Evolutionary conservation across 345 rosid species (phyloP).

Genomic region (Salix caprea): DNA sequence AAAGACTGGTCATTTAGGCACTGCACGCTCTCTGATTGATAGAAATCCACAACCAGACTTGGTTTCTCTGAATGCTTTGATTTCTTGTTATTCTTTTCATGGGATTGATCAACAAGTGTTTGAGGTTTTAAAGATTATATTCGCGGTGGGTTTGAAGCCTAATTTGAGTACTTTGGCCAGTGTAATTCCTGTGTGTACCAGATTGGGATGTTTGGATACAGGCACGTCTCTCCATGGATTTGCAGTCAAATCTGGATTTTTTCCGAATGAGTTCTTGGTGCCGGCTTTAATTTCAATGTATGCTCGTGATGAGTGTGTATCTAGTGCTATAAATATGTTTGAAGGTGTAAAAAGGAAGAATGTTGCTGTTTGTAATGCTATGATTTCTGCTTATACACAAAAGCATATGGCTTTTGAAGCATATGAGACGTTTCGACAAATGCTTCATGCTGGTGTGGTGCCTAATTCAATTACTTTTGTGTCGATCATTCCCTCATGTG

Average conservation of each 20-base stretch:
- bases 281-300: constrained; percentile 50
- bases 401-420: constrained; percentile 35
- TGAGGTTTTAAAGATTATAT: constrained; percentile 8
- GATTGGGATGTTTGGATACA: constrained; percentile 13
- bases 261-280: constrained; percentile 23
- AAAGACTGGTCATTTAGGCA: constrained; percentile 5
- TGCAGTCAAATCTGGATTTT: constrained; percentile 19
- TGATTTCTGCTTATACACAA: constrained; percentile 24
- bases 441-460: constrained; percentile 23
- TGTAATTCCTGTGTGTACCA: constrained; percentile 17
- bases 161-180: constrained; percentile 24
- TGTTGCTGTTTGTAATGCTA: constrained; percentile 12
- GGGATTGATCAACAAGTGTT: constrained; percentile 6
- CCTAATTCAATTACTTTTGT: constrained; percentile 43
- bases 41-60: constrained; percentile 26
- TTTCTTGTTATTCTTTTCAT: constrained; percentile 25
- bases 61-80: constrained; percentile 26
- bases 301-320: constrained; percentile 27
- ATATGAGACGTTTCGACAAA: constrained; percentile 29
- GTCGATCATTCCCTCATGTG: constrained; percentile 39
- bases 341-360: constrained; percentile 26
- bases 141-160: constrained; percentile 16
- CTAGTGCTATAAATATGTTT: constrained; percentile 32
- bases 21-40: constrained; percentile 14
- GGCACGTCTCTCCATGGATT: constrained; percentile 21